Conservation (phyloP, 805 yeast genomes). For the Suhomyces kilbournensis region DNA sequence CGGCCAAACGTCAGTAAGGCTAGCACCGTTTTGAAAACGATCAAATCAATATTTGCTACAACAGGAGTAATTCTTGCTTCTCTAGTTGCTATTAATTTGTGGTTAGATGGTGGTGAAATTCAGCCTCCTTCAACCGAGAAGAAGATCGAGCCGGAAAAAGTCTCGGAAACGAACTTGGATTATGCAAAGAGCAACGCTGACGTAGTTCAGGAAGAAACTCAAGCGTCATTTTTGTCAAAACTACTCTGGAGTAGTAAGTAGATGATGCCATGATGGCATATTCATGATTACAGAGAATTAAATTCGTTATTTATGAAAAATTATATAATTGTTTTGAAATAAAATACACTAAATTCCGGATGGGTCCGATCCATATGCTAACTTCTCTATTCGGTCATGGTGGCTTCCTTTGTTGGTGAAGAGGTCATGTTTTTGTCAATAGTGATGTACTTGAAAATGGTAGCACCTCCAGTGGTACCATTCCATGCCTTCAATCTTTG, state of each 20-base stretch:
- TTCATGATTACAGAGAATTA: not conserved
- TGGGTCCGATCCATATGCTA: not conserved
- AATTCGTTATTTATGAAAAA: not conserved
- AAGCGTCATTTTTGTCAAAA: conserved; percentile 6
- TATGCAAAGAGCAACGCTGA: not conserved
- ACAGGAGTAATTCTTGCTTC: conserved; percentile 24
- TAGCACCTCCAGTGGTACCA: conserved; percentile 75
- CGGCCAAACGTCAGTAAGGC: conserved; percentile 2
- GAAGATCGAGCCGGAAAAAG: not conserved
- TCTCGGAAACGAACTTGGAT: not conserved
- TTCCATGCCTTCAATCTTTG: conserved; percentile 68
- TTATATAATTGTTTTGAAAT: not conserved
- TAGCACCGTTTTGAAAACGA: conserved; percentile 5
- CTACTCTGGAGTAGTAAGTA: conserved; percentile 8
- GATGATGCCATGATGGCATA: not conserved
- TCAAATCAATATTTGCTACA: conserved; percentile 23
- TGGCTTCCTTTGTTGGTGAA: conserved; percentile 18
- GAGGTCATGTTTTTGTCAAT: conserved; percentile 28
- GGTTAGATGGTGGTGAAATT: conserved; percentile 14
- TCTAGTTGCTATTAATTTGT: conserved; percentile 23
- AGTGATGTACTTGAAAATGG: conserved; percentile 51
- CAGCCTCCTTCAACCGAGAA: not conserved
- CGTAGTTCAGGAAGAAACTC: not conserved
- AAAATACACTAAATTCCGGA: not conserved
- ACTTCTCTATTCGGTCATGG: conserved; percentile 4